A percentile compares a stretch with the other conserved stretches of the same genome.
These are phyloP conservation scores for Ceriops tagal DNA, from an alignment of 345 rosid species.

Conservation along the genomic window DNA sequence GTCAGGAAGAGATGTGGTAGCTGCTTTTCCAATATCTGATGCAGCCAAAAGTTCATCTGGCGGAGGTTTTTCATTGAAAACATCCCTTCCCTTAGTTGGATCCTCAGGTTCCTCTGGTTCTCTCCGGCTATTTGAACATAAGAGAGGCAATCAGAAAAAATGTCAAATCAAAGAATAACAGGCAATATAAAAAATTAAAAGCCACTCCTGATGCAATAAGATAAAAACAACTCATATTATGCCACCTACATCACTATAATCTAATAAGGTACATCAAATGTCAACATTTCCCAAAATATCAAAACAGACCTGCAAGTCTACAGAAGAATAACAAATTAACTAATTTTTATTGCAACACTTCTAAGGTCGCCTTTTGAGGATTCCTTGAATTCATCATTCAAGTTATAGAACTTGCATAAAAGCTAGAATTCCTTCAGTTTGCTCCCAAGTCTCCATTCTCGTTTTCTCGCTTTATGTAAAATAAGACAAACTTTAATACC, in stretches of 20 bases:
- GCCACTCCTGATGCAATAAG: neutral
- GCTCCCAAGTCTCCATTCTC: too few species aligned
- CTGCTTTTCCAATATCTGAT: constrained; percentile 88
- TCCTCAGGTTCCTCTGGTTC: constrained; percentile 99
- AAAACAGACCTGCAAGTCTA: too few species aligned
- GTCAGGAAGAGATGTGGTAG: constrained; percentile 89
- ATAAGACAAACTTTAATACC: too few species aligned
- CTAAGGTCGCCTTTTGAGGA: too few species aligned
- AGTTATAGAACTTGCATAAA: too few species aligned
- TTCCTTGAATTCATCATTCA: too few species aligned
- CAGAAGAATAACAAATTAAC: too few species aligned
- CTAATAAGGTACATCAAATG: neutral
- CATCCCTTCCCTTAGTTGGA: constrained; percentile 89
- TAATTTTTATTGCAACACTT: too few species aligned
- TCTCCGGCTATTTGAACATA: constrained; percentile 56
- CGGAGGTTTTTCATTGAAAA: constrained; percentile 96
- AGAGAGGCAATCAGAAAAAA: neutral
- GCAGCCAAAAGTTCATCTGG: constrained; percentile 94
- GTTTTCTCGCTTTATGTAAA: too few species aligned
- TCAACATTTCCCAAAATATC: neutral
- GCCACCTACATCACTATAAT: neutral
- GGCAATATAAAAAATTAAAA: neutral
- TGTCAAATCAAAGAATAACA: neutral
- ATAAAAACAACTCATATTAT: neutral
- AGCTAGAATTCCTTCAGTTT: too few species aligned